Evolutionary conservation across 2,329 filamentous ascomycete species (phyloP), one percentile per base, ranked within the genome.

Genomic region (Aspergillus pseudotamarii): DNA sequence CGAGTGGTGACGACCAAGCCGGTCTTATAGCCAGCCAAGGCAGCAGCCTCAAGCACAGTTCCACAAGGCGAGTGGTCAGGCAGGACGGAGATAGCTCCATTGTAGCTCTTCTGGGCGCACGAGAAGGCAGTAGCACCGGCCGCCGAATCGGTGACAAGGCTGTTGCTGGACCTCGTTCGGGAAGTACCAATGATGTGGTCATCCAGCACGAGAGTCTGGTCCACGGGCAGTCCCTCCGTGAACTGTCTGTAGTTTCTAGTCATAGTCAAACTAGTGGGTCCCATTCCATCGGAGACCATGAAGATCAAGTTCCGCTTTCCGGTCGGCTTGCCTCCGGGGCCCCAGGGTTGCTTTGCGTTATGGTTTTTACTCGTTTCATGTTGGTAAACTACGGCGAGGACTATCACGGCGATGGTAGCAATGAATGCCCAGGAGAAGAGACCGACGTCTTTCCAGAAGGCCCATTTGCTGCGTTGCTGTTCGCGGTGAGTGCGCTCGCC

Each of bases 251-350:
- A 99, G 74, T 89, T 91, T 61, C 95, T 86, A 8, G 95, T 97
- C 75, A 99, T 79, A 30, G 91, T 91, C 59, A 99, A 84, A 71
- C 92, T 94, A 10, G 95, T 92, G 9, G 95, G 95, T 0, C 95
- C 95, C 95, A 99, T 99, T 73, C 95, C 95, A 77, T 99, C 95
- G 0, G 93, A 97, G 43, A 99, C 94, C 95, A 99, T 99, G 83
- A 99, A 98, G 71, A 99, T 90, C 59, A 99, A 84, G 79, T 98
- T 99, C 60, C 92, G 87, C 84, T 98, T 99, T 58, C 88, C 87
- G 32, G 72, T 79, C 61, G 83, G 82, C 66, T 80, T 82, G 23
- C 76, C 76, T 62, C 72, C 73, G 34, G 76, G 74, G 12, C 76
- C 76, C 78, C 78, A 80, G 53, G 71, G 69, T 64, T 60, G 70